Conservation (phyloP, 129 eudicot species). For the Lactuca sativa region DNA sequence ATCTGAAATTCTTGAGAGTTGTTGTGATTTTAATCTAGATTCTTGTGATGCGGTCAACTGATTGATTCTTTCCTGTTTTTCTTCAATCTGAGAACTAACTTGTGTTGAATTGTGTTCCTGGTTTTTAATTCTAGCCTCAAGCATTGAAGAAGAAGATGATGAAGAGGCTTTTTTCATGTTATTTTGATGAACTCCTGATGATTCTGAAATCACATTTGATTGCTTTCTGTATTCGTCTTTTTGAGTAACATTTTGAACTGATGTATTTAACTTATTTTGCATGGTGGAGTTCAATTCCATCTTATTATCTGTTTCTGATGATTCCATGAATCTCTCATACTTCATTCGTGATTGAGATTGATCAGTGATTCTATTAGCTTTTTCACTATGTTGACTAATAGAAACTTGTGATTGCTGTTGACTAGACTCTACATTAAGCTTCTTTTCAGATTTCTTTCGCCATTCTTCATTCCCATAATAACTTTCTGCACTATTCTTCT, state of each 20-base stretch:
- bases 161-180: conserved; percentile 38
- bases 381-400: conserved; percentile 26
- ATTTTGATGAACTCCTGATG: conserved; percentile 39
- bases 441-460: conserved; percentile 86
- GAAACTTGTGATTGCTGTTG: conserved; percentile 32
- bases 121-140: conserved; percentile 28
- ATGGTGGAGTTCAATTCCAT: conserved; percentile 31
- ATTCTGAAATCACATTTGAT: conserved; percentile 33
- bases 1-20: conserved; percentile 14
- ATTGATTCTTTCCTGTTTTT: conserved; percentile 36
- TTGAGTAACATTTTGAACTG: conserved; percentile 27
- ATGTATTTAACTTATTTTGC: conserved; percentile 29
- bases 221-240: conserved; percentile 35
- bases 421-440: conserved; percentile 49
- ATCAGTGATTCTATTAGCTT: conserved; percentile 23
- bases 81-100: conserved; percentile 30
- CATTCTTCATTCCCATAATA: conserved; percentile 47
- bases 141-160: conserved; percentile 30
- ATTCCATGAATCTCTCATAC: conserved; percentile 38
- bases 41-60: conserved; percentile 29
- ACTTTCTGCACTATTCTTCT: conserved; percentile 26
- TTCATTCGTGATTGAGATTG: conserved; percentile 47
- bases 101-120: conserved; percentile 30
- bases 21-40: conserved; percentile 41
- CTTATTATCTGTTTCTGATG: conserved; percentile 13